phyloP scores from a whole-genome alignment of 306 rosid species.

The Arachis hypogaea region DNA sequence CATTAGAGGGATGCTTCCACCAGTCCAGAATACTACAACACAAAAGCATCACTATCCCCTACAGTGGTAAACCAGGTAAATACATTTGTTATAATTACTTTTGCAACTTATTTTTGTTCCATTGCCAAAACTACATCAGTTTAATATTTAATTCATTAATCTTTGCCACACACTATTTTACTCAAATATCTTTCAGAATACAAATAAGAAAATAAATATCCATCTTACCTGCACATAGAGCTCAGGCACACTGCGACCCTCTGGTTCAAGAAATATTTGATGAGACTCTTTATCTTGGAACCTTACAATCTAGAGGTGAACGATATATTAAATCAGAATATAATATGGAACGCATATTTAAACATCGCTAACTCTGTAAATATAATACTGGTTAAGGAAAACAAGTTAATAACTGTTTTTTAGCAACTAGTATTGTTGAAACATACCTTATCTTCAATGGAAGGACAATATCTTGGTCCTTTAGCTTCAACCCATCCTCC shows the following conservation, averaged over 20 bases:
- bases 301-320: constrained; percentile 70
- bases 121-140: constrained; percentile 20
- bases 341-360: constrained; percentile 28
- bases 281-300: constrained; percentile 95
- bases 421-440: constrained; percentile 18
- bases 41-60: constrained; percentile 17
- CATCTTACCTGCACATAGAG: constrained; percentile 85
- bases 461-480: constrained; percentile 99
- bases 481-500: constrained; percentile 99
- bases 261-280: constrained; percentile 98
- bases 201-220: neutral
- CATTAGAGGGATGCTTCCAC: constrained; percentile 25
- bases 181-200: constrained; percentile 5
- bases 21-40: neutral
- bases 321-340: constrained; percentile 29
- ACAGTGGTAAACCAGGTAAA: neutral
- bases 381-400: constrained; percentile 7
- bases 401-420: constrained; percentile 3
- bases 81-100: constrained; percentile 19
- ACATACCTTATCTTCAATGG: constrained; percentile 94
- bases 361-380: constrained; percentile 11
- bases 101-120: neutral
- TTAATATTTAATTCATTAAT: constrained; percentile 24
- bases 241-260: constrained; percentile 93
- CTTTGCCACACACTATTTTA: constrained; percentile 1